phyloP scores from a whole-genome alignment of 345 rosid species.

The Excoecaria agallocha region DNA sequence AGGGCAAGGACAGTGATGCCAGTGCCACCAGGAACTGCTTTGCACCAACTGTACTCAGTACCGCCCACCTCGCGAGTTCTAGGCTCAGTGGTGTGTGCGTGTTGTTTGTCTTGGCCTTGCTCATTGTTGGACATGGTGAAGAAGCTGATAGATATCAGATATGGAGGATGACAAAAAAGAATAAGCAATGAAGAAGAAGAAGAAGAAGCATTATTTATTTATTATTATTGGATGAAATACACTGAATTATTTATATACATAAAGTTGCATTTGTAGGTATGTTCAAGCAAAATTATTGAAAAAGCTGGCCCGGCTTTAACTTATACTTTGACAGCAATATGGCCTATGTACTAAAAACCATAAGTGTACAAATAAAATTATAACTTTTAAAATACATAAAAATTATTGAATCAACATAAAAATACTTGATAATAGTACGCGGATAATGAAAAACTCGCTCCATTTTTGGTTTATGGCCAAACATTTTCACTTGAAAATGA shows the following conservation, averaged over 20 bases:
- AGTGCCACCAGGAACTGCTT: conserved; percentile 74
- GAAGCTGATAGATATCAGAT: not conserved
- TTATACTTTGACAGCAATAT: too few species aligned
- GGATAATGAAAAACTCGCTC: too few species aligned
- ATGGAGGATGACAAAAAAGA: not conserved
- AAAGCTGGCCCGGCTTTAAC: not conserved
- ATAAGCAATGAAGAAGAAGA: not conserved
- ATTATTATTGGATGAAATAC: too few species aligned
- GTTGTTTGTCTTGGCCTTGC: conserved; percentile 15
- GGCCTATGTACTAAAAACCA: too few species aligned
- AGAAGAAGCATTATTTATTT: not conserved
- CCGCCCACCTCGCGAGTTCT: conserved; percentile 53
- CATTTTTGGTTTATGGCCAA: too few species aligned
- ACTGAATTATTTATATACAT: too few species aligned
- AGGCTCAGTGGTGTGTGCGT: conserved; percentile 26
- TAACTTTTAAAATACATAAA: too few species aligned
- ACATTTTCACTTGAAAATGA: too few species aligned
- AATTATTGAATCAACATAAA: too few species aligned
- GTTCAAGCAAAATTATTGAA: not conserved
- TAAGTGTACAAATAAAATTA: too few species aligned
- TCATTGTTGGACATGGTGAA: conserved; percentile 16
- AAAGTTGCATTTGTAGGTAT: not conserved
- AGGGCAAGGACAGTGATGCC: conserved; percentile 78
- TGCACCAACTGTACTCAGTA: conserved; percentile 89
- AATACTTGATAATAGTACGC: too few species aligned